Conservation (phyloP, 2,329 filamentous ascomycete genomes). For the Pseudovirgaria hyperparasitica region DNA sequence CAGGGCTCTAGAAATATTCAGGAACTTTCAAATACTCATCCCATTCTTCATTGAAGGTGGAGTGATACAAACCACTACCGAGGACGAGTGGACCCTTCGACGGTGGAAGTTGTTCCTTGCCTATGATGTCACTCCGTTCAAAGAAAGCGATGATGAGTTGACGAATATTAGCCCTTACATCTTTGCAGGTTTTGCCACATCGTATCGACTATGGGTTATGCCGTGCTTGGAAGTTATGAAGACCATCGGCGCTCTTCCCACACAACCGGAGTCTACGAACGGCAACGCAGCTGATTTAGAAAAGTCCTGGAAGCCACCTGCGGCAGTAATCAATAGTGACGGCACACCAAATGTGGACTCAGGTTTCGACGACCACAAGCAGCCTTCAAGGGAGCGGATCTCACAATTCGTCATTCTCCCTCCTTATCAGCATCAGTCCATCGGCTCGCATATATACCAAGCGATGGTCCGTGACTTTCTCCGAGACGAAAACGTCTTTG, state of each 20-base stretch:
- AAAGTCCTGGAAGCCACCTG: constrained; percentile 1
- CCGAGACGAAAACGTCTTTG: constrained; percentile 54
- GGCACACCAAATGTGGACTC: constrained; percentile 18
- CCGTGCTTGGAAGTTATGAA: constrained; percentile 33
- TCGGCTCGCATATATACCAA: constrained; percentile 70
- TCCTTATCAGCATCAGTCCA: constrained; percentile 68
- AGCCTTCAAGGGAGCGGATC: constrained; percentile 70
- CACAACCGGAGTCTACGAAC: constrained; percentile 14
- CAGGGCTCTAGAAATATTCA: constrained; percentile 56
- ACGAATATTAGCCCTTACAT: constrained; percentile 40
- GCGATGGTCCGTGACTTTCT: constrained; percentile 62
- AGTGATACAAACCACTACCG: constrained; percentile 58
- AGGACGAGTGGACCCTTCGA: constrained; percentile 50
- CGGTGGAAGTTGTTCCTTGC: constrained; percentile 91
- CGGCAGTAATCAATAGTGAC: constrained; percentile 1
- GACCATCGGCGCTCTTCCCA: constrained; percentile 20
- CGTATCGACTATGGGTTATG: constrained; percentile 69
- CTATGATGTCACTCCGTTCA: constrained; percentile 22
- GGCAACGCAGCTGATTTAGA: constrained; percentile 24
- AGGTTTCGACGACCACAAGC: constrained; percentile 37
- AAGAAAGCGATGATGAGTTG: constrained; percentile 12
- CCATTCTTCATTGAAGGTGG: constrained; percentile 89
- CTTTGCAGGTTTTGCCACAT: constrained; percentile 80
- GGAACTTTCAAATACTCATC: constrained; percentile 71
- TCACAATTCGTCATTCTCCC: constrained; percentile 90